These are phyloP conservation scores for Exophiala sp. DNA, from an alignment of 2,329 filamentous ascomycete species.

Conservation along the genomic window DNA sequence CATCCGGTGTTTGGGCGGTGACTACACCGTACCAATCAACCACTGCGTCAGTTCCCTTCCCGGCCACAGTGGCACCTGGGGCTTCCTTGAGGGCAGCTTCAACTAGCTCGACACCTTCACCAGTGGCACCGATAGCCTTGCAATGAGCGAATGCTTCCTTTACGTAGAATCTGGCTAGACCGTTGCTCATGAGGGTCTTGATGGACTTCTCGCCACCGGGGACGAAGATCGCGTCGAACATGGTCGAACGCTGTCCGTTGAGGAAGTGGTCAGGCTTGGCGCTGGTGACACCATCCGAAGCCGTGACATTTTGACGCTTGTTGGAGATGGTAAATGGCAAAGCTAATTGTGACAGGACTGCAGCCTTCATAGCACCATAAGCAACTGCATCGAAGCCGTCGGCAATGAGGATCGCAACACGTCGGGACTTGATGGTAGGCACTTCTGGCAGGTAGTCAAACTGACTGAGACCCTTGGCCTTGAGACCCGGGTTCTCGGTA, in stretches of 20 bases:
- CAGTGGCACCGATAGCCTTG: conserved; percentile 73
- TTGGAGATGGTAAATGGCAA: conserved; percentile 70
- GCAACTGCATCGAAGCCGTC: conserved; percentile 69
- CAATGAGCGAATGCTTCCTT: conserved; percentile 78
- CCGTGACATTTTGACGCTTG: conserved; percentile 59
- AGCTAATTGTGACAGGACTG: conserved; percentile 60
- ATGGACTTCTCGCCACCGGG: conserved; percentile 68
- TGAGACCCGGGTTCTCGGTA: conserved; percentile 63
- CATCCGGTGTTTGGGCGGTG: conserved; percentile 57
- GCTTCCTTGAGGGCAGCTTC: conserved; percentile 43
- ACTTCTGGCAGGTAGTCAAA: conserved; percentile 64
- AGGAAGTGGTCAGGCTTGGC: conserved; percentile 72
- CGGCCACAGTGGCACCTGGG: conserved; percentile 48
- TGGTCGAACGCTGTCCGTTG: conserved; percentile 69
- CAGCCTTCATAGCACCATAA: conserved; percentile 63
- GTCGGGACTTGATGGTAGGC: conserved; percentile 67
- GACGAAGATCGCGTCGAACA: conserved; percentile 77
- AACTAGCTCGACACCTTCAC: conserved; percentile 66
- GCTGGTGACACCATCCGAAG: conserved; percentile 37
- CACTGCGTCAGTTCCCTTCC: conserved; percentile 44
- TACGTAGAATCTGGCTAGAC: conserved; percentile 71
- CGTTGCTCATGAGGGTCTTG: conserved; percentile 62
- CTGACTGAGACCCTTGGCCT: conserved; percentile 65
- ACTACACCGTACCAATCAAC: conserved; percentile 74
- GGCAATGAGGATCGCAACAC: conserved; percentile 71